Base-by-base conservation (phyloP, 2,329 filamentous ascomycete genomes). In the Trichoderma sp. region DNA sequence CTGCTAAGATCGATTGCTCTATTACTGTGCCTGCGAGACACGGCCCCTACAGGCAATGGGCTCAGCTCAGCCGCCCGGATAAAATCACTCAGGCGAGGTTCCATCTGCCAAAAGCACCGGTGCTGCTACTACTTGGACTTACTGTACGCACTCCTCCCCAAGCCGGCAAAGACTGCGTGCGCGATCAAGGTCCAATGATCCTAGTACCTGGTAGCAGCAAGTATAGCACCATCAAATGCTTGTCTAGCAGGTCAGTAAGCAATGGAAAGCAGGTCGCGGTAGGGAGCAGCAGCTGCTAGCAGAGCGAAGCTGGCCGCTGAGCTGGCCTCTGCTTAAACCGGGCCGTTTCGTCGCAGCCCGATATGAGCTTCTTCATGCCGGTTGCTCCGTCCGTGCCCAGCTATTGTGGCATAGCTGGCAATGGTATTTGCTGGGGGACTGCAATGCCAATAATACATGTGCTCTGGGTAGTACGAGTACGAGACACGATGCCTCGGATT, bases 31-130 rank as follows among this genome's bases (percentile, higher is more conserved):
- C 1, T 3, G 8, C 4, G 2, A 49, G 47, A 11, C 21, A 49
- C 40, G 40, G 19, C 47, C 21, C 21, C 19, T 5, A 10, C n/a
- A 49, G n/a, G 40, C 63, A 67, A 57, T 24, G 52, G 47, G 47
- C 47, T 49, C 47, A 49, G 64, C 64, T 67, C 64, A 59, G 53
- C 64, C 64, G 64, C 55, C 61, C 64, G 64, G 64, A 37, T 67
- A 67, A 67, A 67, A 67, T 67, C 64, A 67, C 64, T 67, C 64
- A 67, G 64, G 64, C 58, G 58, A 67, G 64, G 64, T 67, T 67
- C 64, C 64, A 67, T 67, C 64, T 67, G n/a, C 55, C 64, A 66
- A 49, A 49, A 37, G 37, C 52, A 66, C 56, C 61, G 61, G 61
- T 27, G 52, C 61, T 64, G 53, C 47, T 49, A 16, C 40, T 43